phyloP scores from a whole-genome alignment of 345 rosid species.

The Angophora floribunda region DNA sequence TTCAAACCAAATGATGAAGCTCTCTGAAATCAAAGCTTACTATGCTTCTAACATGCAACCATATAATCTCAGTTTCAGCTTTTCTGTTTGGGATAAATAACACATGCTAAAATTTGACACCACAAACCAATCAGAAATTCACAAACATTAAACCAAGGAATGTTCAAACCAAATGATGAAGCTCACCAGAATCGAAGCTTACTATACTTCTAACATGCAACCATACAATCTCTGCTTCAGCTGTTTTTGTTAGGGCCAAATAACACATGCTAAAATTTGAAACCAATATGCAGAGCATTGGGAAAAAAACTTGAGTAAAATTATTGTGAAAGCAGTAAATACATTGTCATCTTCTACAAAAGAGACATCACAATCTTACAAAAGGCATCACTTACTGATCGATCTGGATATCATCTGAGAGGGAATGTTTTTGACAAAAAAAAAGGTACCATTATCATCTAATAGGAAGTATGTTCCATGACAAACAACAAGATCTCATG shows the following conservation, averaged over 20 bases:
- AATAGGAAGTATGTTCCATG: background rate
- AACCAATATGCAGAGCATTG: background rate
- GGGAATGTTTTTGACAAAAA: background rate
- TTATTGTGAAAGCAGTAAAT: background rate
- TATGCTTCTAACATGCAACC: background rate
- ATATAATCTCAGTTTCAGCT: background rate
- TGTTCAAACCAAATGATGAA: background rate
- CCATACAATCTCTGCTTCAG: background rate
- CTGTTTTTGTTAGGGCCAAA: background rate
- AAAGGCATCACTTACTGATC: background rate
- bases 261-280: background rate
- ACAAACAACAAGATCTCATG: background rate
- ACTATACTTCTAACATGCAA: background rate
- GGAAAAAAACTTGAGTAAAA: background rate
- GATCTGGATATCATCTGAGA: background rate
- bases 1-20: background rate
- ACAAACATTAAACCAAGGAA: background rate
- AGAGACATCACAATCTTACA: background rate
- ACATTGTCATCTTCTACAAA: background rate
- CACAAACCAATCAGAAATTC: background rate
- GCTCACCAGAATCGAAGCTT: background rate
- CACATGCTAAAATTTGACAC: background rate
- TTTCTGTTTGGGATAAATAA: background rate
- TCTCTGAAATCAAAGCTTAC: background rate
- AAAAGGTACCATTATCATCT: background rate